Evolutionary conservation across 1,284 basidiomycete species (phyloP).

Genomic region (Microbotryomycetes sp.): DNA sequence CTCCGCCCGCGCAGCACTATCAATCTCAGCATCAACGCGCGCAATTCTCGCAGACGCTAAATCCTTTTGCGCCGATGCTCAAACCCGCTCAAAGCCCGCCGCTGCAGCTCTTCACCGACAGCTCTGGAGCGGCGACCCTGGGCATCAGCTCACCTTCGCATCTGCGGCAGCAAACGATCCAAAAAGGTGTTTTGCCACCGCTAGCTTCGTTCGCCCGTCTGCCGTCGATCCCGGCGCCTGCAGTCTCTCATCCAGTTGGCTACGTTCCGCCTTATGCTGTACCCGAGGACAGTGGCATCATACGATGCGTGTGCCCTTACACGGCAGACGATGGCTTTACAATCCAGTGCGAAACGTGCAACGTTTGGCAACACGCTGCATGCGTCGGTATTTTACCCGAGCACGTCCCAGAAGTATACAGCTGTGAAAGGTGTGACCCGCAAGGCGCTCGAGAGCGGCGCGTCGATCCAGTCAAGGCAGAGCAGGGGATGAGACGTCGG

Average conservation of each 20-base stretch:
- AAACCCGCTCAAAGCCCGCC: neutral
- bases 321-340: conserved; percentile 82
- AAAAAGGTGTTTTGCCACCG: neutral
- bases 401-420: conserved; percentile 60
- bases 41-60: neutral
- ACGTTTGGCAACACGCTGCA: conserved; percentile 81
- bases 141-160: conserved; percentile 1
- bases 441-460: conserved; percentile 12
- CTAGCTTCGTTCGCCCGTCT: neutral
- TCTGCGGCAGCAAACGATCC: neutral
- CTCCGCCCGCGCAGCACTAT: too few species aligned
- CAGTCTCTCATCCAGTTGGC: neutral
- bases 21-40: neutral
- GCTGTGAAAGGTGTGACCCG: conserved; percentile 43
- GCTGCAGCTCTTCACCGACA: conserved; percentile 12
- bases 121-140: conserved; percentile 12
- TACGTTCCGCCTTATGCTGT: conserved; percentile 20
- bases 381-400: conserved; percentile 67
- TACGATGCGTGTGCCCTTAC: conserved; percentile 60
- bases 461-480: conserved; percentile 18
- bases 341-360: conserved; percentile 83
- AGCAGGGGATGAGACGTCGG: conserved; percentile 22
- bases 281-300: conserved; percentile 30
- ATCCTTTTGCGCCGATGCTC: neutral
- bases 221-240: neutral